Evolutionary conservation across 805 yeast species (phyloP), one percentile per base, ranked within the genome.

Genomic region (Monosporozyma servazzii): DNA sequence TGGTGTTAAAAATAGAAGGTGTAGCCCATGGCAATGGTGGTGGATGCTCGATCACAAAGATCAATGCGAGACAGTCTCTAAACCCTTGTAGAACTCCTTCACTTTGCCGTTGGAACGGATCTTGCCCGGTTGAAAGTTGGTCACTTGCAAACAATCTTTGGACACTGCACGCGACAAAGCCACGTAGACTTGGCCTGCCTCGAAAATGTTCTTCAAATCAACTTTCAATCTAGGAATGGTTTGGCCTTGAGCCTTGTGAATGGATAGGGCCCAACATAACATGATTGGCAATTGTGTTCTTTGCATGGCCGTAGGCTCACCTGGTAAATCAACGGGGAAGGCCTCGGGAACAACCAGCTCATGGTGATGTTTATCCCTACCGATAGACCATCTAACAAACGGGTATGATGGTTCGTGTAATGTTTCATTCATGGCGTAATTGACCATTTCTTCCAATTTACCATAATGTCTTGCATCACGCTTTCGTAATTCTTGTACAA

Each of bases 211-310:
- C 25, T 76, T 71, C 47, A 86, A 66, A 60, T 86, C 90, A 11
- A 86, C 88, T 55, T 78, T 79, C 3, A 86, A 81, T 54, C 87
- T 66, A 42, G 78, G 81, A 45, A 86, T 74, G 0, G 95, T 85
- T 68, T 86, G 95, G 2, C 95, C 95, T 64, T 86, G 95, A 0
- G 93, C 80, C 63, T 86, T 86, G 62, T 86, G 95, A 48, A 86
- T 86, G 0, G 93, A 86, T 57, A 86, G 65, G 0, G 95, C 89
- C 93, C 93, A 86, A 23, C 93, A 81, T 37, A 86, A 68, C 51
- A 84, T 71, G 30, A 86, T 69, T 0, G 95, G 95, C 2, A 85
- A 57, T 62, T 86, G 95, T 0, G 56, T 62, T 60, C 90, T 72
- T 7, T 64, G 64, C 8, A 75, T 49, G 7, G 65, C 65, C 2